phyloP scores from a whole-genome alignment of 73 alveolate species.

The Breviolum minutum region DNA sequence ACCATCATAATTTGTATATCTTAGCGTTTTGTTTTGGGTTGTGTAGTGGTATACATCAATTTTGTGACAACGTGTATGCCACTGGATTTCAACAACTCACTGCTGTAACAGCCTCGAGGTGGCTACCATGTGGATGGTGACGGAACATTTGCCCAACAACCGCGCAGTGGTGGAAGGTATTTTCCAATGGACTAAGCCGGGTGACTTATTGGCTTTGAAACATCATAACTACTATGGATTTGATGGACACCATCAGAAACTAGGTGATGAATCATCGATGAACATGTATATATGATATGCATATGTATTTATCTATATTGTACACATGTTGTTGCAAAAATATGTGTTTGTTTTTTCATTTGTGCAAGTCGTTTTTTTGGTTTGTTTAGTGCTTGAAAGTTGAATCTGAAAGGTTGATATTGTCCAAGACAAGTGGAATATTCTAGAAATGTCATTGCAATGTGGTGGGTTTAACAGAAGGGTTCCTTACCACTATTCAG shows the following conservation, averaged over 20 bases:
- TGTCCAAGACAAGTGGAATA: no score
- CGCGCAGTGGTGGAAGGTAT: conserved; percentile 34
- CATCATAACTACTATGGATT: conserved; percentile 55
- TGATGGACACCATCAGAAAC: conserved; percentile 52
- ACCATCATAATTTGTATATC: no score
- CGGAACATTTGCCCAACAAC: conserved; percentile 45
- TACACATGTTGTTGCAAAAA: no score
- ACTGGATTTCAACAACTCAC: no score
- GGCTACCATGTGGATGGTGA: conserved; percentile 41
- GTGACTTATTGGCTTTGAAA: conserved; percentile 8
- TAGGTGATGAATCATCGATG: neutral
- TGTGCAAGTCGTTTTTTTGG: neutral
- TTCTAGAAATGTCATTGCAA: neutral
- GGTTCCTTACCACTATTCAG: neutral
- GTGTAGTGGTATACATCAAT: no score
- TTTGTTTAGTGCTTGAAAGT: no score
- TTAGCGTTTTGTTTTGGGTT: no score
- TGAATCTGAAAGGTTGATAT: no score
- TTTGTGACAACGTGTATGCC: no score
- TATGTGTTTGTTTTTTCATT: no score
- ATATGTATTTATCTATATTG: neutral
- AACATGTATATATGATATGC: neutral
- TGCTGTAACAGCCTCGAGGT: no score
- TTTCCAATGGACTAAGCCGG: conserved; percentile 36
- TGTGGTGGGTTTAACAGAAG: neutral